Percentiles rank a stretch among this genome's conserved stretches.
phyloP scores from a whole-genome alignment of 768 basidiomycete species.

The Suillus brevipes region DNA sequence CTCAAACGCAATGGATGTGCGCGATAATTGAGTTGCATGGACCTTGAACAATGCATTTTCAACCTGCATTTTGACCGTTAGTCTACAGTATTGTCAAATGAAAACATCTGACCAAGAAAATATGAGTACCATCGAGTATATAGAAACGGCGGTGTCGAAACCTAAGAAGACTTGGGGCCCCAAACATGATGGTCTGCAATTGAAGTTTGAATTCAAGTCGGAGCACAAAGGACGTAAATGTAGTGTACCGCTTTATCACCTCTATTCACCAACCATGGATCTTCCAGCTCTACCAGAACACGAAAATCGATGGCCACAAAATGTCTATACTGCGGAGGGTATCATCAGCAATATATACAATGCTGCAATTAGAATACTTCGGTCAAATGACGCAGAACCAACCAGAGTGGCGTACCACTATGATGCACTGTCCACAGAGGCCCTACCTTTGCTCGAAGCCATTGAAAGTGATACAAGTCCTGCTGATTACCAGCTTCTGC shows the following conservation, averaged over 20 bases:
- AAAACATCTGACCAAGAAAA: too few relatives aligned
- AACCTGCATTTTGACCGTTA: too few relatives aligned
- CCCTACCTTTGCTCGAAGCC: not conserved
- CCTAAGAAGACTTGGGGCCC: too few relatives aligned
- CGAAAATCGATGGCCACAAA: not conserved
- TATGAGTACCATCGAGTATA: too few relatives aligned
- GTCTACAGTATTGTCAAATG: too few relatives aligned
- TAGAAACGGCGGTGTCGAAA: too few relatives aligned
- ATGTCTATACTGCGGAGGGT: not conserved
- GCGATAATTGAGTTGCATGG: too few relatives aligned
- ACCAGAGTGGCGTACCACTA: not conserved
- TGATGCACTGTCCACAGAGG: not conserved
- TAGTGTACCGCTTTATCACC: not conserved
- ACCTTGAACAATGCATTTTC: too few relatives aligned
- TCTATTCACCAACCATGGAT: not conserved
- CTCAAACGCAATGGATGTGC: too few relatives aligned
- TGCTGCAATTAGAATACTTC: not conserved
- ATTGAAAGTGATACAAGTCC: not conserved
- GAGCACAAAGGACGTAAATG: too few relatives aligned
- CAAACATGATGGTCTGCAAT: too few relatives aligned
- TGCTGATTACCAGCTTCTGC: not conserved
- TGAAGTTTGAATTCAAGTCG: too few relatives aligned
- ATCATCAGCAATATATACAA: not conserved
- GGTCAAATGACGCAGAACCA: not conserved
- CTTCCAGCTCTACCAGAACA: not conserved